phyloP scores from a whole-genome alignment of 352 stramenopile genomes.

The Globisporangium yorkense region DNA sequence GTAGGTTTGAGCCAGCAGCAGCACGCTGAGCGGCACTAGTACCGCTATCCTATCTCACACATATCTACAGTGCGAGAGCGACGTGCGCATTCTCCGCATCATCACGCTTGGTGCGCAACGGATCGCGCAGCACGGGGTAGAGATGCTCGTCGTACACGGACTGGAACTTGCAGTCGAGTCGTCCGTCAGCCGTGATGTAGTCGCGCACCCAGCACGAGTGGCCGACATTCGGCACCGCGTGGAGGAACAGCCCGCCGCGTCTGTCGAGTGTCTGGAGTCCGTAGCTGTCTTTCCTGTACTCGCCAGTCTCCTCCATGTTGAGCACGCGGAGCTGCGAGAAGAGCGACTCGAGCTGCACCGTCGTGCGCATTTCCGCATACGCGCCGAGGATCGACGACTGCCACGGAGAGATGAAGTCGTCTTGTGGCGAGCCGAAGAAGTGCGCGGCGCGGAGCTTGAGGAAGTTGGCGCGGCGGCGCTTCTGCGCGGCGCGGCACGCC shows the following conservation, averaged over 20 bases:
- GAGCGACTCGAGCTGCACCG: constrained; percentile 20
- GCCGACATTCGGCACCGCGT: constrained; percentile 15
- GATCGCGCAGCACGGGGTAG: constrained; percentile 16
- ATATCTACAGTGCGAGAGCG: not conserved
- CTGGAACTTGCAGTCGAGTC: constrained; percentile 25
- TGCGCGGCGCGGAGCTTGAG: constrained; percentile 14
- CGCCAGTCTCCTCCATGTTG: constrained; percentile 20
- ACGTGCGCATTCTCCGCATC: not conserved
- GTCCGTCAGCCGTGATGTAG: constrained; percentile 8
- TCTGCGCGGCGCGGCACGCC: constrained; percentile 1
- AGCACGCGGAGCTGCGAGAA: constrained; percentile 29
- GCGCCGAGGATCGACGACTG: constrained; percentile 20
- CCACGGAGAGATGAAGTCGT: constrained; percentile 22
- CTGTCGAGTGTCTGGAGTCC: constrained; percentile 27
- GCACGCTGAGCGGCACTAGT: no score
- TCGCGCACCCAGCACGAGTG: constrained; percentile 32
- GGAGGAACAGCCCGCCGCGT: constrained; percentile 25
- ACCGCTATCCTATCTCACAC: no score
- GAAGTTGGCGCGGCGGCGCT: constrained; percentile 20
- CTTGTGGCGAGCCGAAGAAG: constrained; percentile 26
- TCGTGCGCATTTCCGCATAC: constrained; percentile 13
- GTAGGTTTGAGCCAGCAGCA: no score
- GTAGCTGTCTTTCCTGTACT: constrained; percentile 32
- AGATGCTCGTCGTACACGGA: constrained; percentile 35
- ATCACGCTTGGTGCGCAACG: constrained; percentile 1